These are phyloP conservation scores for Paramyrothecium roridum DNA, from an alignment of 2,329 filamentous ascomycete species.

Conservation along the genomic window DNA sequence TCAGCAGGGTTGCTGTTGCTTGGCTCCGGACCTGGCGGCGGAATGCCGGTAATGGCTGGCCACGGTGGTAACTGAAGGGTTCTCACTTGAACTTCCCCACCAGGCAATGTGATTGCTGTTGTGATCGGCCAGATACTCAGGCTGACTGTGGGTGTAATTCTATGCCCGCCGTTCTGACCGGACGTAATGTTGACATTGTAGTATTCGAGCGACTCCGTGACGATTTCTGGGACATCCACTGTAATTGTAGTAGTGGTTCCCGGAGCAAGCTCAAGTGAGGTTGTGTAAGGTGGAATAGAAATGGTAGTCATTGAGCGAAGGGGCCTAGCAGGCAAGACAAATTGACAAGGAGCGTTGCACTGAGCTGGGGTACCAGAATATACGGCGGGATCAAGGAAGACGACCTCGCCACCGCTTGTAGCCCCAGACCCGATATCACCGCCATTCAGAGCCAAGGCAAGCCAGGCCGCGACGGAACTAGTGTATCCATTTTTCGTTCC, in stretches of 20 bases:
- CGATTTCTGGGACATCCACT: not conserved
- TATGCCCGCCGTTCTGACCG: not conserved
- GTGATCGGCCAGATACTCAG: not conserved
- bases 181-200: not conserved
- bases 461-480: not conserved
- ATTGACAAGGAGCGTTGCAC: not conserved
- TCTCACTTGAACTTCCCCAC: not conserved
- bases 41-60: not conserved
- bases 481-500: conserved; percentile 4
- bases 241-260: not conserved
- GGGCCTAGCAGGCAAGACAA: not conserved
- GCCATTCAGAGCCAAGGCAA: not conserved
- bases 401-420: not conserved
- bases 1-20: not conserved
- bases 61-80: not conserved
- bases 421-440: conserved; percentile 2
- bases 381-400: not conserved
- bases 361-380: not conserved
- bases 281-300: not conserved
- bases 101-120: not conserved
- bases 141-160: not conserved
- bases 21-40: not conserved
- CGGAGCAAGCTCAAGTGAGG: not conserved
- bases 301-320: not conserved
- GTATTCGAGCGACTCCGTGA: not conserved